These are phyloP conservation scores for Schwanniomyces vanrijiae DNA, from an alignment of 805 yeast genomes.

Conservation along the genomic window DNA sequence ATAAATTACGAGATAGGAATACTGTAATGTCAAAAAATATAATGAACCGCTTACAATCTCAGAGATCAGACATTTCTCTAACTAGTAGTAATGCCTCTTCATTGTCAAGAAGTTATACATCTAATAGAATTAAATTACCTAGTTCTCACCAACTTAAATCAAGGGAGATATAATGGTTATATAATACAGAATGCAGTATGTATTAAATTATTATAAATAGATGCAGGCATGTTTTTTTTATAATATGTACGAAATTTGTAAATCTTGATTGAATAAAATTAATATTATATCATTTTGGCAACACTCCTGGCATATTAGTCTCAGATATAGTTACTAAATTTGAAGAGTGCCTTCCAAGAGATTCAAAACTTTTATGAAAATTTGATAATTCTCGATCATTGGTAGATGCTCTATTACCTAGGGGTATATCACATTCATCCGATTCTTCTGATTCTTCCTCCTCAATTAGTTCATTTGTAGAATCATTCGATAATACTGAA, in stretches of 20 bases:
- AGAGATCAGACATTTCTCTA: neutral
- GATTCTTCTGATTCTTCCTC: constrained; percentile 9
- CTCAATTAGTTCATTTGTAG: constrained; percentile 26
- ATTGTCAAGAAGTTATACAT: constrained; percentile 13
- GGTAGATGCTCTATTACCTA: neutral
- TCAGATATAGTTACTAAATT: constrained; percentile 24
- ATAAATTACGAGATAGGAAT: neutral
- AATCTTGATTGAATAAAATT: neutral
- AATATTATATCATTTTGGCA: neutral
- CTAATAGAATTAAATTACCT: constrained; percentile 20
- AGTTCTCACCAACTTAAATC: neutral
- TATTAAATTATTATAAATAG: neutral
- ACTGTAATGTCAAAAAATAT: neutral
- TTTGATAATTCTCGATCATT: neutral
- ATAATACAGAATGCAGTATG: neutral
- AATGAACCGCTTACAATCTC: neutral
- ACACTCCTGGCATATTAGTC: constrained; percentile 4
- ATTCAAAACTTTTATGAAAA: constrained; percentile 9
- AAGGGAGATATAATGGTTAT: neutral
- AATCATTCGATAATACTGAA: constrained; percentile 27
- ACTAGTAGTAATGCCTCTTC: neutral
- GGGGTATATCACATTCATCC: neutral
- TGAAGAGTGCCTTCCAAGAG: constrained; percentile 6
- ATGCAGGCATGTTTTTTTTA: neutral
- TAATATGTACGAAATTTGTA: neutral